Percentiles rank a stretch among this genome's conserved stretches.
These are phyloP conservation scores for Coccomyxa sp. DNA, from an alignment of 139 green algal genomes.

Conservation along the genomic window DNA sequence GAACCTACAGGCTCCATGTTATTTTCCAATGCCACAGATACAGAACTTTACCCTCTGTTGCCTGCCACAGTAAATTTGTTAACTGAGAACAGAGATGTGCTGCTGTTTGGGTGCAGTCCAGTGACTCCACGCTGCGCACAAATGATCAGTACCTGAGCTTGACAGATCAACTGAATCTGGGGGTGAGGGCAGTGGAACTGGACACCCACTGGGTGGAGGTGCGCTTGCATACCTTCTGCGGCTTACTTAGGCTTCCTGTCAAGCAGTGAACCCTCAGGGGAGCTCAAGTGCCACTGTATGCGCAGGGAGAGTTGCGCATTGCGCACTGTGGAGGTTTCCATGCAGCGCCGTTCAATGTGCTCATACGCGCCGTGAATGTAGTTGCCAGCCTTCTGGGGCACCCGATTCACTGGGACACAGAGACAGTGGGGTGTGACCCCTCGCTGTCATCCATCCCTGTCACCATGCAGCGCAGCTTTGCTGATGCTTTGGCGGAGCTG, in stretches of 20 bases:
- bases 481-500: slow-evolving; percentile 50
- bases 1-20: slow-evolving; percentile 8
- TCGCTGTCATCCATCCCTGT: slow-evolving; percentile 58
- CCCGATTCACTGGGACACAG: slow-evolving; percentile 63
- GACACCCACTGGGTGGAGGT: slow-evolving; percentile 73
- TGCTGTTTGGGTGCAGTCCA: slow-evolving; percentile 7
- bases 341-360: slow-evolving; percentile 36
- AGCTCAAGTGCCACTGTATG: too few species aligned
- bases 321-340: slow-evolving; percentile 75
- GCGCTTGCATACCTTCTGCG: not conserved
- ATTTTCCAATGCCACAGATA: not conserved
- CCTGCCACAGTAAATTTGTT: too few species aligned
- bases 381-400: slow-evolving; percentile 50
- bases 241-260: too few species aligned
- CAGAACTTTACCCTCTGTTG: not conserved
- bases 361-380: slow-evolving; percentile 56
- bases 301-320: slow-evolving; percentile 53
- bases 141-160: slow-evolving; percentile 69
- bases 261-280: too few species aligned
- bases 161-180: slow-evolving; percentile 74
- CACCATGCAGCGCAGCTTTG: slow-evolving; percentile 50
- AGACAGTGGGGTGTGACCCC: slow-evolving; percentile 65
- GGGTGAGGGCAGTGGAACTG: slow-evolving; percentile 68
- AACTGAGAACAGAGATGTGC: too few species aligned
- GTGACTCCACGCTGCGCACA: slow-evolving; percentile 41